Evolutionary conservation across 2,329 filamentous ascomycete species (phyloP).

Genomic region (Beauveria caledonica): DNA sequence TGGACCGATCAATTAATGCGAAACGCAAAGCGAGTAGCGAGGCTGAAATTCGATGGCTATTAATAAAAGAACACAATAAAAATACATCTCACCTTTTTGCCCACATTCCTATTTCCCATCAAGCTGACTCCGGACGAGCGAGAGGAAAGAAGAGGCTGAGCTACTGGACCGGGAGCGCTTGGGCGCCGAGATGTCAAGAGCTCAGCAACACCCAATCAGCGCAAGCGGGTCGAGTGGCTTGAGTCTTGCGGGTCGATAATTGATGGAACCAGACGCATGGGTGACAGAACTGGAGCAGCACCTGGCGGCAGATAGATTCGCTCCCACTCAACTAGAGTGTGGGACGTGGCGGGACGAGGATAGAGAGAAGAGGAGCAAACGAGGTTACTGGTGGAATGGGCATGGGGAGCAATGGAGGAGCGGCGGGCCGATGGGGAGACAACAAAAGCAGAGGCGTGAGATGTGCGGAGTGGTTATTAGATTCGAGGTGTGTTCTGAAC

Average conservation of each 20-base stretch:
- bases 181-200: not conserved
- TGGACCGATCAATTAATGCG: not conserved
- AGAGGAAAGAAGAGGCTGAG: not conserved
- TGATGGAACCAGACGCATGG: not conserved
- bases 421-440: not conserved
- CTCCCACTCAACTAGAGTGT: not conserved
- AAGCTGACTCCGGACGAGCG: not conserved
- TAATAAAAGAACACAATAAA: not conserved
- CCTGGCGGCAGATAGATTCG: too few species aligned
- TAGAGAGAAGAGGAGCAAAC: not conserved
- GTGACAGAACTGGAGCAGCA: too few species aligned
- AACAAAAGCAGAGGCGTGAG: not conserved
- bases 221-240: not conserved
- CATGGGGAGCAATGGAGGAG: not conserved
- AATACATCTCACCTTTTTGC: not conserved
- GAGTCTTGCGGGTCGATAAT: not conserved
- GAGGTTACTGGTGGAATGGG: not conserved
- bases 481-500: too few species aligned
- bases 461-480: too few species aligned
- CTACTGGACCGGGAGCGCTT: not conserved
- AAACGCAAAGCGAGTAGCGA: too few species aligned
- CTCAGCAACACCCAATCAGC: not conserved
- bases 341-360: not conserved
- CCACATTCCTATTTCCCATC: not conserved
- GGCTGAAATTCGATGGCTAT: not conserved